Evolutionary conservation across 768 basidiomycete species (phyloP), one percentile per base, ranked within the genome.

Genomic region (Phaffia tasmanica): DNA sequence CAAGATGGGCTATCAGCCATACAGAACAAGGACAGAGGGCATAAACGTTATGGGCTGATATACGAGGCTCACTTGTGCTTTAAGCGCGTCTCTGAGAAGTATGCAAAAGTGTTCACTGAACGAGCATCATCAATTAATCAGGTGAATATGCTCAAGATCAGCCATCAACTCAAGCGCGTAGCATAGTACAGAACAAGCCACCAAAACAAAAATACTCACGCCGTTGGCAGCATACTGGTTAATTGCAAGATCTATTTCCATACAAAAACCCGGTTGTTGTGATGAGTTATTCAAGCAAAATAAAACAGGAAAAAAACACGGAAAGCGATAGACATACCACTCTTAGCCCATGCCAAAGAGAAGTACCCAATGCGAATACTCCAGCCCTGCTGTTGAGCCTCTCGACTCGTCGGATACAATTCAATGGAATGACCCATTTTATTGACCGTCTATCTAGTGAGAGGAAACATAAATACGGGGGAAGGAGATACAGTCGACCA

Each of bases 261-360:
- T 11, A 46, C 21, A 14, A 61, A 16, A 23, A 32, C 8, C 3
- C 46, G 58, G 23, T 49, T 7, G 25, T 25, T 32, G 60, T 55
- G 23, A 15, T n/a, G 15, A 32, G 53, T 42, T 4, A n/a, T n/a
- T 16, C 15, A 47, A 15, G 53, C n/a, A 83, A 11, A 42, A 62
- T 16, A 57, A 55, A 27, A 55, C 65, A 63, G 65, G 21, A 69
- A 42, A 51, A 27, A 57, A 66, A 35, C 2, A 14, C 25, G 23
- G 53, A 11, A 47, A 27, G 27, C 63, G 30, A 51, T 62, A 59
- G 30, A 80, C 85, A 71, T 72, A 94, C 93, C 71, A 97, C 87
- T 79, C 94, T 87, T 79, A 88, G 83, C 47, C 89, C 86, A 75
- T 98, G 91, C 89, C 92, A 97, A 61, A 88, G 84, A n/a, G 85